Base-by-base conservation (phyloP, 805 yeast genomes). In the Saccharomycopsis amapae region DNA sequence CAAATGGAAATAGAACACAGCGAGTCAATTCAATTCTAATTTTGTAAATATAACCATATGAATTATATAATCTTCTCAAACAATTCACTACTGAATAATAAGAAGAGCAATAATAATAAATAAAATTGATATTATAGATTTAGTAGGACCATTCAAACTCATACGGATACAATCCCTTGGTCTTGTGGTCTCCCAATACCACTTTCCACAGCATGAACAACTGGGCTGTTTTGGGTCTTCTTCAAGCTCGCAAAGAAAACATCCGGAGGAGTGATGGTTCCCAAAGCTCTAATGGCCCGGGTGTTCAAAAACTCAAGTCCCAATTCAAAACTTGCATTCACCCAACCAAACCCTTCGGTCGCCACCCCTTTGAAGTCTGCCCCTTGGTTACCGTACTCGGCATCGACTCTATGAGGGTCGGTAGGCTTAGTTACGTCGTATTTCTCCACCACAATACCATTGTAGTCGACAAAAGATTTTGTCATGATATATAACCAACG, bases 261-360 rank as follows among this genome's bases (percentile, higher is more conserved):
- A 9, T 67, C 69, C 0, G 95, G 94, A 2, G 86, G 78, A 2
- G 88, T 79, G 44, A 83, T 76, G 3, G 89, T 75, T 0, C 95
- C 96, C 50, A 88, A 67, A 1, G 89, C 86, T 51, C 95, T 71
- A 48, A 71, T 71, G 2, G 89, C 88, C 53, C 76, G 79, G 42
- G 71, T 69, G 52, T 78, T 78, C 97, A 51, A 39, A 32, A 51
- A 76, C 19, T 81, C 71, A 50, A 87, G 65, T 0, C 96, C 96
- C 51, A 83, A 61, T 24, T 82, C 56, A 62, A 76, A 87, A 55
- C 90, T 79, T 4, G 97, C 83, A 66, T 90, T 90, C 38, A 90
- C 96, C 98, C 98, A 90, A 1, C 97, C 98, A 63, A 90, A 90
- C 1, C 98, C 98, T 65, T 93, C 96, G 5, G 84, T 80, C 0